A percentile compares a stretch with the other conserved stretches of the same genome.
Evolutionary conservation across 2,329 filamentous ascomycete species (phyloP).

Genomic region (Peltaster fructicola): DNA sequence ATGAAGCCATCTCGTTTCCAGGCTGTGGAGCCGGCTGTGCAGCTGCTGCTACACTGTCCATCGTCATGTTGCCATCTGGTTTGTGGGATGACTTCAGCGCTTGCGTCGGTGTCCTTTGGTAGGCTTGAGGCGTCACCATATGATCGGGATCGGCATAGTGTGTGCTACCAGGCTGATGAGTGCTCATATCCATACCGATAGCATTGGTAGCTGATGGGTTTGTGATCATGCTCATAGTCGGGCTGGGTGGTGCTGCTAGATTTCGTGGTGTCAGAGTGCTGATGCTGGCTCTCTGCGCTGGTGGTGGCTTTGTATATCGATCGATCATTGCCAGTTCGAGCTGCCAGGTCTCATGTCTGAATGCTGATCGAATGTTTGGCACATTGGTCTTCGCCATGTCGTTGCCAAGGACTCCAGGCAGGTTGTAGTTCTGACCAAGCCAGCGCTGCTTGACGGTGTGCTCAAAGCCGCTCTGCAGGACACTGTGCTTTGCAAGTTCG

Average conservation of each 20-base stretch:
- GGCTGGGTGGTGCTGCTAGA: slow-evolving; percentile 14
- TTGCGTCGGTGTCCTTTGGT: too few relatives aligned
- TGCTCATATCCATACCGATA: slow-evolving; percentile 9
- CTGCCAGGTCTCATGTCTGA: slow-evolving; percentile 67
- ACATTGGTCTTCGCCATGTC: slow-evolving; percentile 93
- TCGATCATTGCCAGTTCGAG: slow-evolving; percentile 63
- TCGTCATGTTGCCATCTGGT: too few relatives aligned
- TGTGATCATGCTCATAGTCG: slow-evolving; percentile 23
- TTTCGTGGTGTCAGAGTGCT: slow-evolving; percentile 13
- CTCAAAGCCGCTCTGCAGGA: slow-evolving; percentile 89
- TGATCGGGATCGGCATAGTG: slow-evolving; percentile 8
- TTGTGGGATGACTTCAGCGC: too few relatives aligned
- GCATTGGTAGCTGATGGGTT: slow-evolving; percentile 22
- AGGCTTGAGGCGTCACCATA: too few relatives aligned
- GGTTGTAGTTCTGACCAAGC: slow-evolving; percentile 62
- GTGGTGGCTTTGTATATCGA: slow-evolving; percentile 22
- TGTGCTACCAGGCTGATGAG: slow-evolving; percentile 5
- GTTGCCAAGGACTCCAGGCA: slow-evolving; percentile 70
- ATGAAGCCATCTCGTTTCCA: too few relatives aligned
- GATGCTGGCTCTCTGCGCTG: slow-evolving; percentile 8
- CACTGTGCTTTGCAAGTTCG: slow-evolving; percentile 89
- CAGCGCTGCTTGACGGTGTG: slow-evolving; percentile 75
- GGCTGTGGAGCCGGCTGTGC: too few relatives aligned
- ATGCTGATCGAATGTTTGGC: slow-evolving; percentile 79
- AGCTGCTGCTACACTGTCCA: too few relatives aligned